phyloP scores from a whole-genome alignment of 495 filamentous ascomycete genomes.

The Amniculicola lignicola region DNA sequence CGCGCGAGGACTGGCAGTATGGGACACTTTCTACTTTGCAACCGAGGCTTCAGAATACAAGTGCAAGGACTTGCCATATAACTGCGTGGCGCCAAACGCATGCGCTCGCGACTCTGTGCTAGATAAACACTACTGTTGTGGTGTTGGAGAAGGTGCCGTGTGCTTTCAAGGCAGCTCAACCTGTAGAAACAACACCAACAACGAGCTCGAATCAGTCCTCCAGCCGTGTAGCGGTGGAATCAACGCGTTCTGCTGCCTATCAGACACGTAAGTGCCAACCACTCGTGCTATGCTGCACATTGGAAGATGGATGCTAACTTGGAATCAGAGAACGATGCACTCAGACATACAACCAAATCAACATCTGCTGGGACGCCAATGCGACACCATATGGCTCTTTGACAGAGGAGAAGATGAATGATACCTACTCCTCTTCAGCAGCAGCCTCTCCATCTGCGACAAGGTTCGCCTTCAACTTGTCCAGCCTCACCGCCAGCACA shows the following conservation, averaged over 20 bases:
- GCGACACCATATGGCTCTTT: neutral
- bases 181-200: neutral
- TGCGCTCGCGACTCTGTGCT: neutral
- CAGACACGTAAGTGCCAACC: neutral
- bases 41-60: neutral
- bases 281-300: neutral
- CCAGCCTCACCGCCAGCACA: neutral
- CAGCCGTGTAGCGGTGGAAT: neutral
- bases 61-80: neutral
- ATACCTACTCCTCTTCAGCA: constrained; percentile 1
- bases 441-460: neutral
- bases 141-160: neutral
- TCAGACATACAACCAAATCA: constrained; percentile 2
- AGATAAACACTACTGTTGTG: constrained; percentile 8
- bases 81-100: neutral
- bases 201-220: neutral
- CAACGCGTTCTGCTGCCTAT: neutral
- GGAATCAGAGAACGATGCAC: neutral
- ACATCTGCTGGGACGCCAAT: constrained; percentile 15
- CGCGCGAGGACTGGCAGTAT: neutral
- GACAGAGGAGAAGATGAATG: constrained; percentile 2
- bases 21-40: neutral
- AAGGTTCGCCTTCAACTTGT: neutral
- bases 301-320: neutral
- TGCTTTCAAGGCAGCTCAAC: neutral